A percentile compares a stretch with the other conserved stretches of the same genome.
Conservation (phyloP, 805 yeast genomes). For the Yarrowia alimentaria region DNA sequence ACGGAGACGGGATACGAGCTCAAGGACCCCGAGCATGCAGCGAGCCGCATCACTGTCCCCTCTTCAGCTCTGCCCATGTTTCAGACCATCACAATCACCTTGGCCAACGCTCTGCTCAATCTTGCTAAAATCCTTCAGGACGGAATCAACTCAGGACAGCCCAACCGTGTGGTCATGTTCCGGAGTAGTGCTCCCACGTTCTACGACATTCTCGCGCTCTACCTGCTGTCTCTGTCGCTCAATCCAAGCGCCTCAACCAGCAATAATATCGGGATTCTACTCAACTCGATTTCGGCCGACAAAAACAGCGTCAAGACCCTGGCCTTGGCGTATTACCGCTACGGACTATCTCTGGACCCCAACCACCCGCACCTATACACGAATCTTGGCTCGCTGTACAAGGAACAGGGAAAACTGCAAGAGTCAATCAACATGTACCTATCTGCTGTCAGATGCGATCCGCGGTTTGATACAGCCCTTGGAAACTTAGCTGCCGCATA, state of each 20-base stretch:
- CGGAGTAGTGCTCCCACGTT: conserved; percentile 32
- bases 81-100: conserved; percentile 4
- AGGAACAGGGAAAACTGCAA: conserved; percentile 37
- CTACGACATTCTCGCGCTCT: conserved; percentile 36
- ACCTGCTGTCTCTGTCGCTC: conserved; percentile 37
- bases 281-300: conserved; percentile 32
- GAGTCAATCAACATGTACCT: conserved; percentile 38
- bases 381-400: conserved; percentile 38
- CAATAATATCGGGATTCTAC: conserved; percentile 39
- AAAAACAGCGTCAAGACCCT: conserved; percentile 29
- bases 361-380: conserved; percentile 41
- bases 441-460: conserved; percentile 38
- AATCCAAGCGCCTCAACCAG: conserved; percentile 39
- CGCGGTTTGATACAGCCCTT: conserved; percentile 38
- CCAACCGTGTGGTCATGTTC: conserved; percentile 24
- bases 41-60: conserved; percentile 3
- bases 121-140: conserved; percentile 40
- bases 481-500: conserved; percentile 40
- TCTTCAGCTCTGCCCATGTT: not conserved
- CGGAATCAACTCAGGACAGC: conserved; percentile 32
- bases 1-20: not conserved
- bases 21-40: no score
- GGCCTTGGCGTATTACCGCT: conserved; percentile 37
- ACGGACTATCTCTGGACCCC: conserved; percentile 37
- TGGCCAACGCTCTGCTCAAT: conserved; percentile 38